Evolutionary conservation across 139 green algal species (phyloP), one percentile per base, ranked within the genome.

Genomic region (Chlamydomonas sp.): DNA sequence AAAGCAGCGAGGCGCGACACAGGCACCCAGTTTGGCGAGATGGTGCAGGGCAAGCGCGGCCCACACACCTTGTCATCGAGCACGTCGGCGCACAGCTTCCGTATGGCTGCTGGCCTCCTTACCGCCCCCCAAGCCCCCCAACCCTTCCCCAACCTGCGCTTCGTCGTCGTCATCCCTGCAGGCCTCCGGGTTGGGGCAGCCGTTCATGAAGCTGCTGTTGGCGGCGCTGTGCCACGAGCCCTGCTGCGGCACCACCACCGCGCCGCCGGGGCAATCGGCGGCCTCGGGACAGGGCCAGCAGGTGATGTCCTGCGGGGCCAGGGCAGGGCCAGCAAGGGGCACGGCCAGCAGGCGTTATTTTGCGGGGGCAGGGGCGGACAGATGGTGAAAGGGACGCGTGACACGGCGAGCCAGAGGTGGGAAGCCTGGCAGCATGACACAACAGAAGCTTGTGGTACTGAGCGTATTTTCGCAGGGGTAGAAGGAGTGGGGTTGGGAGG

Each of bases 191-290:
- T 89, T 91, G 73, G 84, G 78, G 74, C 89, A 91, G 17, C 14
- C n/a, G 63, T 89, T 79, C 17, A 91, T 84, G 63, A 80, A 84
- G 4, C 74, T 88, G 64, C 64, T 77, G 79, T 87, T 89, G 79
- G 85, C 84, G 57, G 78, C 80, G 12, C 7, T 61, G 66, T 91
- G 89, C 89, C 89, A 91, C 31, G 49, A 82, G 10, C 89, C 89
- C 6, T 12, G 7, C 1, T 60, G 18, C 0, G 89, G 89, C 20
- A 89, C 62, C 4, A 91, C 10, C 17, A 80, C 62, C 12, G 84
- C 76, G 4, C 89, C 89, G 5, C 89, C 89, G 9, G 85, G 49
- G 84, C 89, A 91, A 57, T 84, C 81, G 59, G 84, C 89, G 73
- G 74, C 75, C 10, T 75, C 79, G 31, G 84, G 84, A 83, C 88